These are phyloP conservation scores for Acanthamoeba polyphaga DNA, from an alignment of 208 protist genomes.

Conservation along the genomic window DNA sequence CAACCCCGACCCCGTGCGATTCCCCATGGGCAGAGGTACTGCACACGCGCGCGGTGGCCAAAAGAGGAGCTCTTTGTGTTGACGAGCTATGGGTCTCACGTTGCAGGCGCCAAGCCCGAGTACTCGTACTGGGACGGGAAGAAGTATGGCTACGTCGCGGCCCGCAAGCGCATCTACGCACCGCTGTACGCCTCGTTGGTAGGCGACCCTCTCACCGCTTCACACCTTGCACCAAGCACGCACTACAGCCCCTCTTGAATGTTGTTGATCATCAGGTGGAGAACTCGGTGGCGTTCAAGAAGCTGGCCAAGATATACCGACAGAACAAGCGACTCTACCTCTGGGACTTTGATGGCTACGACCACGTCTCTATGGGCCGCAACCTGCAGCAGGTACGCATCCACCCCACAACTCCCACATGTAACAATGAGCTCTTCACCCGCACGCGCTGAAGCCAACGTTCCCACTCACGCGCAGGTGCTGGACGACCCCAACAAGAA, in stretches of 20 bases:
- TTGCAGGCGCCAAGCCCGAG: constrained; percentile 52
- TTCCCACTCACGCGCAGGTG: background rate
- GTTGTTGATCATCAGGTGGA: constrained; percentile 24
- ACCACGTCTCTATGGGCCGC: constrained; percentile 60
- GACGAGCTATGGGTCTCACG: background rate
- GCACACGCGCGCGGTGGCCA: background rate
- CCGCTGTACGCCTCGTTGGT: constrained; percentile 73
- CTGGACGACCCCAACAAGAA: constrained; percentile 71
- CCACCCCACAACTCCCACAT: too few relatives aligned
- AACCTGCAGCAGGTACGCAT: background rate
- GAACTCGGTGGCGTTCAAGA: constrained; percentile 29
- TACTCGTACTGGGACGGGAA: constrained; percentile 73
- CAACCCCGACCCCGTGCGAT: constrained; percentile 70
- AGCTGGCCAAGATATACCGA: constrained; percentile 30
- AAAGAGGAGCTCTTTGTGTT: too few relatives aligned
- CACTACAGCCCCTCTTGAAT: too few relatives aligned
- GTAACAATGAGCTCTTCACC: background rate
- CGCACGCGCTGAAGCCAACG: background rate
- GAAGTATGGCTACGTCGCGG: constrained; percentile 61
- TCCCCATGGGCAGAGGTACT: constrained; percentile 74
- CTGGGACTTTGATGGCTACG: constrained; percentile 79
- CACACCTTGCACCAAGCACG: too few relatives aligned
- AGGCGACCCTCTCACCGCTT: background rate
- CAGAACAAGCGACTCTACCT: constrained; percentile 45
- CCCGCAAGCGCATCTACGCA: constrained; percentile 73